Evolutionary conservation across 1,139 yeast genomes (phyloP), one percentile per base, ranked within the genome.

Genomic region (Lodderomyces beijingensis): DNA sequence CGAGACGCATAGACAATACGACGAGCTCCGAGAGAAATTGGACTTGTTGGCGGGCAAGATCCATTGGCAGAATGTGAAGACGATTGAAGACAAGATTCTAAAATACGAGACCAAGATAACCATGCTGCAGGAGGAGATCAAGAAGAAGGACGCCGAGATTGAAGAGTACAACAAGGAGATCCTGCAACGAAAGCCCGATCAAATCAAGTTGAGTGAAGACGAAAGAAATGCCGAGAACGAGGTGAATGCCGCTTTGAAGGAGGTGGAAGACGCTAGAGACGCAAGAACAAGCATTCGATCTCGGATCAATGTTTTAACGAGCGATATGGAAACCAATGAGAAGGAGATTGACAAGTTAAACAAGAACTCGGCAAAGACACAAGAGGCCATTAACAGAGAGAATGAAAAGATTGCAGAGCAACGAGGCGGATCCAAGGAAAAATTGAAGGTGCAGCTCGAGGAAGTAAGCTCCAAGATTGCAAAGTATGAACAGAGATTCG

Each of bases 1-100:
- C 56, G 48, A 60, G 47, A 56, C 62, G 56, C 59, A 68, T 67
- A 53, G 51, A 51, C 59, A 62, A 50, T 53, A 62, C 49, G 70
- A 63, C 39, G 50, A 59, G 33, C 53, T 77, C 25, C 61, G 76
- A 38, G 55, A 59, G 28, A 62, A 62, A 38, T 64, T 72, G 37
- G 62, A 66, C 22, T 43, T 62, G 13, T 48, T 75, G 11, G 72
- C 74, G 38, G 91, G 85, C 4, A 81, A 79, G 45, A 67, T 76
- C n/a, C 59, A 70, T 38, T 81, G 89, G 88, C 64, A 67, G 31
- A 75, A 77, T 49, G 76, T 70, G 15, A 50, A 52, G 3, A 57
- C 56, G 10, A 52, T 65, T 21, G 67, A 70, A 35, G 48, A 51
- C 3, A 57, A 56, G 36, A 49, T 62, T 3, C 32, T 37, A 4